These are phyloP conservation scores for Gracilaria caudata DNA, from an alignment of 23 red algal genomes.

Conservation along the genomic window DNA sequence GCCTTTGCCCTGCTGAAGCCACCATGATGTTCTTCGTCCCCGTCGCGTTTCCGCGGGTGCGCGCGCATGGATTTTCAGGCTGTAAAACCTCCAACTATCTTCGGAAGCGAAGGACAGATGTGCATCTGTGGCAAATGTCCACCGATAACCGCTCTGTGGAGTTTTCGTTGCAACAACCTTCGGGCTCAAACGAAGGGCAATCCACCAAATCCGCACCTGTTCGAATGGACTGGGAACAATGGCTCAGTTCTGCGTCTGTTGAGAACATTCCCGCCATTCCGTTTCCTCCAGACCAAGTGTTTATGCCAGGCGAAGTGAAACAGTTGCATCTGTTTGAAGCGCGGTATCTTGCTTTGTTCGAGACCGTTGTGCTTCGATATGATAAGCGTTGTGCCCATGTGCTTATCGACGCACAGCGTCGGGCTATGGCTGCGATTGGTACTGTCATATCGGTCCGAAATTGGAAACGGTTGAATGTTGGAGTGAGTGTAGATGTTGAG, in stretches of 20 bases:
- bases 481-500: slow-evolving; percentile 53
- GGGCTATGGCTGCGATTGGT: slow-evolving; percentile 57
- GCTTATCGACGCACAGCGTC: slow-evolving; percentile 42
- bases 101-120: background rate
- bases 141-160: background rate
- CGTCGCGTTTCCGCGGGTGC: background rate
- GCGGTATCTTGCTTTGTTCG: slow-evolving; percentile 67
- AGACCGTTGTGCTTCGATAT: slow-evolving; percentile 45
- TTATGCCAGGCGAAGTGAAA: slow-evolving; percentile 65
- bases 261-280: slow-evolving; percentile 49
- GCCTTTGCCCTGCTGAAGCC: too few species aligned
- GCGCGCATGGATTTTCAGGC: background rate
- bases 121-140: background rate
- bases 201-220: background rate
- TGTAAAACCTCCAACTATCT: background rate
- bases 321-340: slow-evolving; percentile 64
- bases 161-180: slow-evolving; percentile 19
- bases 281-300: slow-evolving; percentile 48
- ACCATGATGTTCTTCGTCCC: slow-evolving; percentile 2
- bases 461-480: slow-evolving; percentile 56
- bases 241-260: slow-evolving; percentile 13
- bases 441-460: slow-evolving; percentile 27
- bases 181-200: background rate
- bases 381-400: slow-evolving; percentile 66
- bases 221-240: slow-evolving; percentile 51